Evolutionary conservation across 306 rosid genomes (phyloP).

Genomic region (Vigna nakashimae): DNA sequence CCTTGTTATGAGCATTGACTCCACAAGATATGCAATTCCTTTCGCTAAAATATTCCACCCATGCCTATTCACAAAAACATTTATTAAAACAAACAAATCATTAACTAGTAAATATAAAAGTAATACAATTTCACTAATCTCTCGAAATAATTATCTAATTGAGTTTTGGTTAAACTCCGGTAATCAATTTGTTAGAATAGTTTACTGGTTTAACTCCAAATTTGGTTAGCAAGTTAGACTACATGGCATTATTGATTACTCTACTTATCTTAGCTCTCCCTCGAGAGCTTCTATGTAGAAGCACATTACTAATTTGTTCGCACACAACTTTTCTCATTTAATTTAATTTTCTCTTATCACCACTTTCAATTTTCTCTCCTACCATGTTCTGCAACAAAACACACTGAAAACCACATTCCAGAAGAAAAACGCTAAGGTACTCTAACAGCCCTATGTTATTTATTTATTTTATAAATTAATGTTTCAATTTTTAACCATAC

Average conservation of each 20-base stretch:
- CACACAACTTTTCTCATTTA: slow-evolving; percentile 21
- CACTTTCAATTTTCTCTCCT: neutral
- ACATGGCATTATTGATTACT: slow-evolving; percentile 10
- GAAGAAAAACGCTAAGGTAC: neutral
- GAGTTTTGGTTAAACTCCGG: slow-evolving; percentile 21
- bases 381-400: neutral
- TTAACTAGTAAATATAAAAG: slow-evolving; percentile 18
- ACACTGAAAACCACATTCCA: slow-evolving; percentile 19
- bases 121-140: slow-evolving; percentile 3
- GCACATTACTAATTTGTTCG: neutral
- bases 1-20: slow-evolving; percentile 88
- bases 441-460: neutral
- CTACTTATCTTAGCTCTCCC: slow-evolving; percentile 14
- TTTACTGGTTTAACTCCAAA: neutral
- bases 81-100: slow-evolving; percentile 7
- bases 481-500: neutral
- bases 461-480: too few relatives aligned
- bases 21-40: slow-evolving; percentile 62
- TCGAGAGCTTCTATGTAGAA: slow-evolving; percentile 2
- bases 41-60: slow-evolving; percentile 67
- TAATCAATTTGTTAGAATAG: slow-evolving; percentile 5
- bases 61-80: slow-evolving; percentile 55
- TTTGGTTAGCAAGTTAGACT: slow-evolving; percentile 11
- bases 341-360: slow-evolving; percentile 12
- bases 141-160: neutral